Conservation (phyloP, 208 protist genomes). For the Vickermania ingenoplastis region DNA sequence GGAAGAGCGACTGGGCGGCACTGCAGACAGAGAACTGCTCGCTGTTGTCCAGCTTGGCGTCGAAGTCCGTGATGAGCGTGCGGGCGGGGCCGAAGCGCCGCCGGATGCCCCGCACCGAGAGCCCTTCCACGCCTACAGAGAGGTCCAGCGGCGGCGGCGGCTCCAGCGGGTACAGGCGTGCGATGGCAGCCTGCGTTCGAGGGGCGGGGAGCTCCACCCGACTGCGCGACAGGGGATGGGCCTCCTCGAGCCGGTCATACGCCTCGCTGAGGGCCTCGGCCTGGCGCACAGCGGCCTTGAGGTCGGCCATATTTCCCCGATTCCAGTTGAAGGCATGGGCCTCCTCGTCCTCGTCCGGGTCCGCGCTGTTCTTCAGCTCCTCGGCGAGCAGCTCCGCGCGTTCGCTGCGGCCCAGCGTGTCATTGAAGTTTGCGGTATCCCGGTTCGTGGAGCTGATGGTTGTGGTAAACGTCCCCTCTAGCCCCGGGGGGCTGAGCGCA, state of each 20-base stretch:
- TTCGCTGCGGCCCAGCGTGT: slow-evolving; percentile 29
- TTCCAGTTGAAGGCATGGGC: too few species aligned
- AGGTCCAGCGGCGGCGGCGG: neutral
- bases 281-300: neutral
- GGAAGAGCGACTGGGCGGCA: neutral
- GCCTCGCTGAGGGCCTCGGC: neutral
- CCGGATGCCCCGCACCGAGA: neutral
- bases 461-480: neutral
- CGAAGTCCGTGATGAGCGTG: neutral
- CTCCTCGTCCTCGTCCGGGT: neutral
- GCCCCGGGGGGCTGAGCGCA: neutral
- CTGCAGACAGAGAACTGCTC: neutral
- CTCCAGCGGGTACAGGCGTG: slow-evolving; percentile 9
- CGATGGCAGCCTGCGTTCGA: slow-evolving; percentile 14
- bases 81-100: neutral
- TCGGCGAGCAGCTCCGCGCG: slow-evolving; percentile 30
- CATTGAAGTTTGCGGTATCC: slow-evolving; percentile 18
- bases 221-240: neutral
- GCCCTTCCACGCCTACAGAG: neutral
- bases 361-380: neutral
- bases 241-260: neutral
- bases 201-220: slow-evolving; percentile 7
- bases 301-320: neutral
- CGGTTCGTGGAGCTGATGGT: slow-evolving; percentile 6
- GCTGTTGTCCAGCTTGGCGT: neutral